A percentile compares a stretch with the other conserved stretches of the same genome.
Evolutionary conservation across 257 asterid species (phyloP).

Genomic region (Scutellaria baicalensis): DNA sequence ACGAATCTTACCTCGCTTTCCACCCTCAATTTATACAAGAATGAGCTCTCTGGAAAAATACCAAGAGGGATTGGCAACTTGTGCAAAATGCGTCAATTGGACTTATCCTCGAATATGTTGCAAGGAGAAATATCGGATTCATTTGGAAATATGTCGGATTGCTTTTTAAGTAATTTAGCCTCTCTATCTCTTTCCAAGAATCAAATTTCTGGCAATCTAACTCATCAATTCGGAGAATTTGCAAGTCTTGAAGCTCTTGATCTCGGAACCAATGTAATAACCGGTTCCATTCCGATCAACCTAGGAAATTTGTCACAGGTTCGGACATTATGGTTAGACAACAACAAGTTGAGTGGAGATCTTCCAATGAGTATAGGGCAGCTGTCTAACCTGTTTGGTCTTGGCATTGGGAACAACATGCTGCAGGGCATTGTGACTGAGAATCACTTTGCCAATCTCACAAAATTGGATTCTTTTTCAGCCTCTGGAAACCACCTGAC

Average conservation of each 20-base stretch:
- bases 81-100: constrained; percentile 5
- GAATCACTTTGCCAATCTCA: not conserved
- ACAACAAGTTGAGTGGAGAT: not conserved
- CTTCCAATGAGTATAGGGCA: not conserved
- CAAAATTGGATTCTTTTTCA: not conserved
- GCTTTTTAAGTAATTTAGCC: constrained; percentile 10
- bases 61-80: constrained; percentile 19
- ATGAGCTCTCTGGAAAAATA: constrained; percentile 21
- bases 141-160: constrained; percentile 18
- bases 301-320: constrained; percentile 10
- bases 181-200: not conserved
- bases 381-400: not conserved
- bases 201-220: constrained; percentile 20
- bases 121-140: constrained; percentile 20
- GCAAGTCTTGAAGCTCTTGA: not conserved
- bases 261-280: not conserved
- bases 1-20: constrained; percentile 7
- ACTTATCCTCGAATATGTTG: constrained; percentile 4
- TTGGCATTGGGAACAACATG: not conserved
- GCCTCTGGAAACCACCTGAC: not conserved
- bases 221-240: constrained; percentile 14
- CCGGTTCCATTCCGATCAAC: constrained; percentile 16
- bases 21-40: not conserved
- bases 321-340: not conserved
- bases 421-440: not conserved